Evolutionary conservation across 2,329 filamentous ascomycete species (phyloP), one percentile per base, ranked within the genome.

Genomic region (Monosporascus cannonballus): DNA sequence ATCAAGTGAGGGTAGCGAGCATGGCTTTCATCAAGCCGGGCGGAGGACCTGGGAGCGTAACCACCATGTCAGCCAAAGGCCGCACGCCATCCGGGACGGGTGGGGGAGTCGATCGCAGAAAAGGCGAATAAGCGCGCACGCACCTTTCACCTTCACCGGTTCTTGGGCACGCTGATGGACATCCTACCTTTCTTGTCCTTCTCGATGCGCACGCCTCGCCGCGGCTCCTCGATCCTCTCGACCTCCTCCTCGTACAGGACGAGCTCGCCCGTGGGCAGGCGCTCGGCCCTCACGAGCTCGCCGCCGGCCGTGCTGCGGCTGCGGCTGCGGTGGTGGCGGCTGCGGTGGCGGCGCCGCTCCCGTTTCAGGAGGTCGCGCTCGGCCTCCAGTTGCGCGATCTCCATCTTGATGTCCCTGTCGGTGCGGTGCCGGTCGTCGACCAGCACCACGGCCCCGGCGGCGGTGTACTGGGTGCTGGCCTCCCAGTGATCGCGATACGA

Each of bases 121-220:
- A 53, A 44, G 47, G 47, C 25, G 52, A 52, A 46, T 54, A 56
- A 59, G 58, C 59, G 60, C 77, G 69, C 73, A 78, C 76, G 30
- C 30, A 34, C 30, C 30, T 75, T 78, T 77, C 66, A 64, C 53
- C 53, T 73, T 72, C 76, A 34, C 30, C 30, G 81, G 72, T 84
- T 80, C 75, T 85, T 84, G 66, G 87, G 88, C 72, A 89, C 81
- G 76, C 87, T 89, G 75, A 92, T 85, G 77, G 85, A 83, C 84
- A 94, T 85, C 88, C 86, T 94, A 95, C 92, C 91, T 91, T 89
- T 94, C 78, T 87, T 87, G 75, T 96, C 90, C 78, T 88, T 90
- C 74, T 90, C 88, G 64, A 96, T 84, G 62, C 87, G 78, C 57
- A 88, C 76, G 51, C 81, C 81, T 67, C 74, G 79, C 64, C 73